Evolutionary conservation across 345 rosid genomes (phyloP), one percentile per base, ranked within the genome.

Genomic region (Salix udensis): DNA sequence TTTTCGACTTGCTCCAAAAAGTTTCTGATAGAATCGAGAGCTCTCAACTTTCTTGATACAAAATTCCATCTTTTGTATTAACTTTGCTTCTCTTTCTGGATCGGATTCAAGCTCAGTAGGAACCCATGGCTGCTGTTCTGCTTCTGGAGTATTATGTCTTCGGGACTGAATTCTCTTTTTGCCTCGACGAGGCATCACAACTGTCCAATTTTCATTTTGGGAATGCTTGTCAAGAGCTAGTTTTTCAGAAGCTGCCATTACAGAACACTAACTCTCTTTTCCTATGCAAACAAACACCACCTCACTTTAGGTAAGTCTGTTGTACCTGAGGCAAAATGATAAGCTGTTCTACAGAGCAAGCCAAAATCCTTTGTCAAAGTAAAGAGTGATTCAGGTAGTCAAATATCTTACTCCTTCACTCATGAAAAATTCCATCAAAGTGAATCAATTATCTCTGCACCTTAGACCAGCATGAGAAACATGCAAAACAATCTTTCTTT

Each of bases 191-290:
- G 88, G 91, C 72, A 82, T 76, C 72, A 95, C 99, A 64, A 91
- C 75, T n/a, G 87, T 88, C 99, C 98, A 96, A 31, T 89, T 97
- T 73, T 81, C 96, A 34, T 87, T 81, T 65, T 30, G 39, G 46
- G 72, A 53, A 70, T 28, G 36, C 65, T 66, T 86, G 36, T 85
- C 87, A 77, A 65, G 72, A 10, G 70, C 44, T n/a, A 75, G 69
- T 81, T 88, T 81, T 1, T 84, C 84, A 72, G 92, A 80, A 52
- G 91, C 68, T 64, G 82, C 81, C 92, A 91, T 90, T 23, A 34
- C 2, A 28, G 12, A 39, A 28, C 26, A 74, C 1, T 26, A 34
- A 19, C 7, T 30, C 11, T 28, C 24, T 39, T 36, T 30, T 44
- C 42, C 73, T 66, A 12, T 7, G 60, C 28, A 1, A 76, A 76